Evolutionary conservation across 2,329 filamentous ascomycete genomes (phyloP), one percentile per base, ranked within the genome.

Genomic region (Penicillium oxalicum): DNA sequence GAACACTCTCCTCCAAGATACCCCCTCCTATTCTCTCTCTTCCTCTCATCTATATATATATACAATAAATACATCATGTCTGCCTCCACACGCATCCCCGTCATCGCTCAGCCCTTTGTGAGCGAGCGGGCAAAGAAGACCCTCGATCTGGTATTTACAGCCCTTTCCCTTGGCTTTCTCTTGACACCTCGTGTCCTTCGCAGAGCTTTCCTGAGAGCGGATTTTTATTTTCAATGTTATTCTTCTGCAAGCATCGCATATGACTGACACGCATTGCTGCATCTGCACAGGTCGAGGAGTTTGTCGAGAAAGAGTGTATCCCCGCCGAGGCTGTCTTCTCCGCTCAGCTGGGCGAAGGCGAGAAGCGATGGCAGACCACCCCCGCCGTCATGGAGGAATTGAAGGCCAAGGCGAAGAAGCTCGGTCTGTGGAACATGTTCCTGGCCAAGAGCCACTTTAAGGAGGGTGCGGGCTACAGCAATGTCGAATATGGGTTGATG

Each of bases 351-450:
- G 90, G 89, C 60, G 72, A 83, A 51, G 88, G 87, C 54, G 77
- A 84, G 43, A 73, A 81, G 53, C 83, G 91, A 76, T 97, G 91
- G 86, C 80, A 86, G 57, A 73, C 77, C 35, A 87, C 94, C 67
- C 91, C 93, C 0, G 68, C 77, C 37, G 78, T 97, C 61, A 80
- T 98, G 53, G 93, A 98, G 59, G 85, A 93, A 47, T 80, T 98
- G 61, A 97, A 97, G 79, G 76, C 73, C 56, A 87, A 90, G 70
- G 93, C 91, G 39, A 81, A 78, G 64, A 79, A 86, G 60, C 79
- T 95, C 26, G 93, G 91, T 1, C 77, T 98, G 40, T 98, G 93
- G 93, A 98, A 98, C 74, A 87, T 98, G 85, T 98, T 98, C 77
- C 73, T 98, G 59, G 88, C 93, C 56, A 91, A 87, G 75, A 90